These are phyloP conservation scores for Russula sp. DNA, from an alignment of 768 basidiomycete genomes.

Conservation along the genomic window DNA sequence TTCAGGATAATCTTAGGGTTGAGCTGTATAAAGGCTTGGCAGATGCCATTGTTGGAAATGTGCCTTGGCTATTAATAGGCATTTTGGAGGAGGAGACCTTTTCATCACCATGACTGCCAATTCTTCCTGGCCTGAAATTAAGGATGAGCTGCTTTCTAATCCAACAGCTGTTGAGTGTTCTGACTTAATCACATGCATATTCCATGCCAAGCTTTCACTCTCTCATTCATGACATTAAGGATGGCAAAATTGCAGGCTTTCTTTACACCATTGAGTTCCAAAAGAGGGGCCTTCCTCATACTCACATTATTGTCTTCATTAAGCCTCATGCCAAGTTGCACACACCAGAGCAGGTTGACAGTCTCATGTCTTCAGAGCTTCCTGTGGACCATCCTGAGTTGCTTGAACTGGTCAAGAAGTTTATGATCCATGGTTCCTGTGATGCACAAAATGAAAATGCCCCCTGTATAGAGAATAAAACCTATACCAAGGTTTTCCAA, in stretches of 20 bases:
- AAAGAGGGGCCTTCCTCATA: no score
- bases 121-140: conserved; percentile 44
- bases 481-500: no score
- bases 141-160: background rate
- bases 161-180: conserved; percentile 33
- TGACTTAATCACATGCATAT: background rate
- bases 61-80: conserved; percentile 6
- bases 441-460: background rate
- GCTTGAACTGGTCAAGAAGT: background rate
- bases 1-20: no score
- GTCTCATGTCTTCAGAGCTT: background rate
- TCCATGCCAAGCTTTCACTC: background rate
- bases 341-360: background rate
- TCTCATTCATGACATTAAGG: background rate
- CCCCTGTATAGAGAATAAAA: no score
- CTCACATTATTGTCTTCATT: background rate
- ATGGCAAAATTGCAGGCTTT: no score
- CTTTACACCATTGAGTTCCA: no score
- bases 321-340: background rate
- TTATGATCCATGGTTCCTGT: background rate
- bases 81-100: background rate
- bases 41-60: no score
- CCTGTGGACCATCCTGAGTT: background rate
- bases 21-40: no score
- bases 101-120: conserved; percentile 51